Base-by-base conservation (phyloP, 1,284 basidiomycete genomes). In the Naganishia cerealis region DNA sequence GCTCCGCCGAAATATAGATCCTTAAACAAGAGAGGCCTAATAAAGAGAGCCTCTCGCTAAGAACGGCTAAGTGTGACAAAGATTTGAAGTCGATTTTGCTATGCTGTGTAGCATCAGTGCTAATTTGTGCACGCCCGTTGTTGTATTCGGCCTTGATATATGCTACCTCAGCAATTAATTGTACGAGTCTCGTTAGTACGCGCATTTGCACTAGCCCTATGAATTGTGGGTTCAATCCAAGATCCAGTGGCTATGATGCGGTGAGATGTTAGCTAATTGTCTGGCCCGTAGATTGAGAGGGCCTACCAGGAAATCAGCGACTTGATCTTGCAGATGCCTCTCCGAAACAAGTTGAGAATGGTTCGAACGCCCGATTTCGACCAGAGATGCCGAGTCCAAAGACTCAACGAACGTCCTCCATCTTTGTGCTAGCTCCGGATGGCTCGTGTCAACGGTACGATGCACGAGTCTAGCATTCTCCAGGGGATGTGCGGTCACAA, bases 71-170 rank as follows among this genome's bases (percentile, higher is more conserved):
- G 7, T 54, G 50, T 52, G 26, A 24, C 38, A 63, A 21, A 8
- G 61, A 63, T 15, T 63, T 63, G 38, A 53, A 53, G 18, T 63
- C 61, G 61, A 50, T 39, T 39, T 54, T 53, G 33, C 61, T 53
- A 42, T 59, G 46, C 10, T 21, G 24, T 8, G 39, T 26, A 0
- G 39, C 38, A n/a, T 21, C 40, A 10, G 50, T 29, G 10, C 24
- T 10, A 10, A 54, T 2, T 24, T 40, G 50, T 24, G 59, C 24
- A 6, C 33, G 59, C 15, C 38, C 9, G 39, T 18, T 15, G 13
- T 24, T 50, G n/a, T 24, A n/a, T 16, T 42, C 36, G 8, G 13
- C 24, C n/a, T n/a, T 5, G 13, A 63, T 9, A 15, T 63, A 13
- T 29, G 50, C 7, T 38, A 63, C 42, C 18, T 63, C 54, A 5